A percentile compares a stretch with the other conserved stretches of the same genome.
phyloP scores from a whole-genome alignment of 2,329 filamentous ascomycete species.

The Neofusicoccum laricinum region DNA sequence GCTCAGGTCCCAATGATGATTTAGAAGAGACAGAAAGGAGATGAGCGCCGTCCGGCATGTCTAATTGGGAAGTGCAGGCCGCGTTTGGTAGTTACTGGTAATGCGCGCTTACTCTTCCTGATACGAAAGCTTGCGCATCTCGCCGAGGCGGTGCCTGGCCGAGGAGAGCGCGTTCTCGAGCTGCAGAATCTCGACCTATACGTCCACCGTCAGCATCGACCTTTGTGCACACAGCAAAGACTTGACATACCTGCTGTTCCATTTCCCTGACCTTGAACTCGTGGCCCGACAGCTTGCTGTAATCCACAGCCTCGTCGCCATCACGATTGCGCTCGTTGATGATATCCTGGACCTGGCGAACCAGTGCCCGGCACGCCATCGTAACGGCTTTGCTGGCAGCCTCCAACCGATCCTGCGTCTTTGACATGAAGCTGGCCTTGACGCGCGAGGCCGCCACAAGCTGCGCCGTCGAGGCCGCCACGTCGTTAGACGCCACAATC shows the following conservation, averaged over 20 bases:
- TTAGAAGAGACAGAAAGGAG: background rate
- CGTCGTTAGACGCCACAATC: conserved; percentile 96
- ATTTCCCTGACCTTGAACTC: conserved; percentile 99
- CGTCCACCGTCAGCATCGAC: conserved; percentile 12
- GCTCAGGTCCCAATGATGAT: background rate
- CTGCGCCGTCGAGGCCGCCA: conserved; percentile 93
- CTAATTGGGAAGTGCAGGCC: background rate
- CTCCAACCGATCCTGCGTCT: conserved; percentile 90
- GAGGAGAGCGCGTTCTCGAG: conserved; percentile 81
- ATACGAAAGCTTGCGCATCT: conserved; percentile 98
- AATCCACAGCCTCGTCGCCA: conserved; percentile 78
- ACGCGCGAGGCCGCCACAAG: conserved; percentile 92
- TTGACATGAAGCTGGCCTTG: conserved; percentile 97
- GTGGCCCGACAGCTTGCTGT: conserved; percentile 80
- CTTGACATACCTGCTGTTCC: conserved; percentile 86
- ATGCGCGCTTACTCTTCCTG: conserved; percentile 59
- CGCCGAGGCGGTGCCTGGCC: conserved; percentile 79
- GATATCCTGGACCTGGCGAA: conserved; percentile 90
- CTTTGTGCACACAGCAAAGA: background rate
- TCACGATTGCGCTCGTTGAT: conserved; percentile 83
- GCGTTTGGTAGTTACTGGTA: background rate
- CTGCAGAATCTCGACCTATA: conserved; percentile 91
- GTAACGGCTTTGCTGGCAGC: conserved; percentile 90
- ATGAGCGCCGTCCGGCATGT: background rate
- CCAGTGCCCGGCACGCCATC: conserved; percentile 78